These are phyloP conservation scores for Nannizzia gypsea DNA, from an alignment of 2,329 filamentous ascomycete species.

Conservation along the genomic window DNA sequence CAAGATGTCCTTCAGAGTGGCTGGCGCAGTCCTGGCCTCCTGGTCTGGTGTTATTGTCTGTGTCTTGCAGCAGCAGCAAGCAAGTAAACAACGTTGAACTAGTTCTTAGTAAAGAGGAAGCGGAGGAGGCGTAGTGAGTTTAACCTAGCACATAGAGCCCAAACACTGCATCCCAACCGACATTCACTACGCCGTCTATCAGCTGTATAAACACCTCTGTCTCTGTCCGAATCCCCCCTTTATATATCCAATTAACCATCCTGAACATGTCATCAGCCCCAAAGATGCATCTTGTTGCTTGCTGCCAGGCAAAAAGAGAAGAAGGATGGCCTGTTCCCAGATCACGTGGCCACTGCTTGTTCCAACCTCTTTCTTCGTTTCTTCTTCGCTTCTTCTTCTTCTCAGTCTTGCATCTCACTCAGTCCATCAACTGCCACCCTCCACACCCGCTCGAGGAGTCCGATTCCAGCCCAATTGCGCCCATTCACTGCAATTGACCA, in stretches of 20 bases:
- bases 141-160: too few species aligned
- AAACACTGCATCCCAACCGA: too few species aligned
- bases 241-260: neutral
- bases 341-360: neutral
- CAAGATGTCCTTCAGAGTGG: too few species aligned
- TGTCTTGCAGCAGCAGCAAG: neutral
- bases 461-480: slow-evolving; percentile 2
- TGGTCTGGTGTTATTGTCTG: neutral
- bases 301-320: too few species aligned
- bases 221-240: neutral
- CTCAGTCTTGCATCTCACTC: neutral
- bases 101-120: too few species aligned
- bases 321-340: neutral
- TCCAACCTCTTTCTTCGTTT: neutral
- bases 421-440: neutral
- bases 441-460: neutral
- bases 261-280: neutral
- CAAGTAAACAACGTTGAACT: too few species aligned
- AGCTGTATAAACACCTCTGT: neutral
- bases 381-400: neutral
- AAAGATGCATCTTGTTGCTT: neutral
- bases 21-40: neutral
- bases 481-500: neutral
- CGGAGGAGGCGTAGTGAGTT: too few species aligned
- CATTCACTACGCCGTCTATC: neutral